Base-by-base conservation (phyloP, 805 yeast genomes). In the Cyberlindnera bimundalis region DNA sequence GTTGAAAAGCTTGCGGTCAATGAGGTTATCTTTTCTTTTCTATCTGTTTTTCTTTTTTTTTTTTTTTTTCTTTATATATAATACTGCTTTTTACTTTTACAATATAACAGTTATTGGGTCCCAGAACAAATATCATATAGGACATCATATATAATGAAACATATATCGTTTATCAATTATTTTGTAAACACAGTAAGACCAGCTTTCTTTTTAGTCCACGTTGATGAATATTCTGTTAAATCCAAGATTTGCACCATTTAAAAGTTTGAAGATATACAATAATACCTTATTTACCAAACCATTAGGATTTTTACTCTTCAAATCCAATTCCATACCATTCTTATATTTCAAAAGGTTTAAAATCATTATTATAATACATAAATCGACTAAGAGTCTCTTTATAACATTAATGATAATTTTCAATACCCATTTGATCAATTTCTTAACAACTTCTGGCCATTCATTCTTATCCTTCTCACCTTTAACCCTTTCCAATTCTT, bases 221-320 rank as follows among this genome's bases (percentile, higher is more conserved):
- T 48, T 47, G 21, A 56, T 48, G 38, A 33, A 45, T 9, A 56
- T 32, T 16, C 42, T 50, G 37, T 46, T 50, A 39, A 52, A 53
- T 12, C 44, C 50, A 19, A 52, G 30, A 23, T 46, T 47, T 6
- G 47, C 40, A 15, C 42, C 44, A 26, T 50, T 52, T 17, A 55
- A 38, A 11, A 50, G 20, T 25, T 33, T 46, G 39, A 53, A 39
- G 13, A 43, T 13, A 34, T 41, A 33, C 3, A 36, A 33, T 7
- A 50, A 15, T 4, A 44, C 27, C 19, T 36, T 44, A 35, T 48
- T 45, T 13, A 40, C 24, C 2, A 43, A 14, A 7, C 50, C 47
- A 13, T 20, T 38, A 21, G 41, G 30, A 17, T 35, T 39, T 27
- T 17, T 14, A 9, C 32, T 38, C 15, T 24, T 39, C 15, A 43